Base-by-base conservation (phyloP, 2,329 filamentous ascomycete species). In the Nothomitra cinnamomea region DNA sequence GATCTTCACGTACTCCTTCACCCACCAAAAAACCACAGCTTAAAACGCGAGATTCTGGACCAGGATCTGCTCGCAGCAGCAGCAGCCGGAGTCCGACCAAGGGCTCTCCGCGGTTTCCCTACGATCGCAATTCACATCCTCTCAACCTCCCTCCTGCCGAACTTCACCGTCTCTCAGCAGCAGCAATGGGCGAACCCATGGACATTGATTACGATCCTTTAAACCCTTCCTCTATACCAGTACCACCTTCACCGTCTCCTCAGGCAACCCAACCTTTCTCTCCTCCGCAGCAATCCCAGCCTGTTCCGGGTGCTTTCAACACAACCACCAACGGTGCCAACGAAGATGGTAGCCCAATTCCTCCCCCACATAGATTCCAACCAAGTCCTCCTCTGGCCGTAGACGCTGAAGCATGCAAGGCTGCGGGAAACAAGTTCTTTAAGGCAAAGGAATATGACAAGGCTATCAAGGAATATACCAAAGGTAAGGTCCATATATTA, bases 341-440 rank as follows among this genome's bases (percentile, higher is more conserved):
- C 59, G 67, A 66, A 58, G 65, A 69, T 53, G 63, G 66, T 51
- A 72, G 67, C 56, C 70, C 68, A 2, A 69, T 70, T 53, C 71
- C 71, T 52, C 71, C 69, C 51, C 71, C 70, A 17, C 70, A 73
- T 58, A 59, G 56, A 61, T 72, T 67, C 59, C 69, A 69, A 10
- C 69, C 73, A 43, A 76, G 69, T 61, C 69, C 73, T 57, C 66
- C 64, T 63, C 67, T 58, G 58, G 67, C 61, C 42, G 85, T 90
- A 53, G 87, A 95, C 64, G 87, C 90, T 24, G 92, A 98, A 70
- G 76, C 80, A 12, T 95, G 83, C 77, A 98, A 98, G 74, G 79
- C 85, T 61, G 80, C 86, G 1, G 92, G 92, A 56, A 98, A 98
- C 72, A 92, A 92, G 64, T 90, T 87, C 64, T 98, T 95, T 78